These are phyloP conservation scores for Sugiyamaella boreocaroliniensis DNA, from an alignment of 805 yeast species.

Conservation along the genomic window DNA sequence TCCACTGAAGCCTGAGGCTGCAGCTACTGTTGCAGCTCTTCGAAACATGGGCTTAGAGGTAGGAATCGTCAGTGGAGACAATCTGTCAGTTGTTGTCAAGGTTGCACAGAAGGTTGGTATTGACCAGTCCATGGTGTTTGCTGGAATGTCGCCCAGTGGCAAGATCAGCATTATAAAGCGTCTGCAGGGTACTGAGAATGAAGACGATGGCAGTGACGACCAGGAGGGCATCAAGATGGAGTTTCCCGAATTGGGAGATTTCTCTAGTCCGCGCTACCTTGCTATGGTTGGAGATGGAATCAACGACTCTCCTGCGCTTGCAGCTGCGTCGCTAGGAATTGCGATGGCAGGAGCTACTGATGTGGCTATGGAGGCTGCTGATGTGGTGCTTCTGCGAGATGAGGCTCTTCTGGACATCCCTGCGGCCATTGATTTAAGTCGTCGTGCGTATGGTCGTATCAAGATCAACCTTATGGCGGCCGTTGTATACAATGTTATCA, in stretches of 20 bases:
- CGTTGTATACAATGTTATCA: constrained; percentile 68
- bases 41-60: constrained; percentile 48
- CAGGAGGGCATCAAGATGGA: neutral
- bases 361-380: constrained; percentile 96
- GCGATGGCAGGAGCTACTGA: constrained; percentile 92
- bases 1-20: constrained; percentile 58
- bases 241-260: neutral
- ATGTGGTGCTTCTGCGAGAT: constrained; percentile 56
- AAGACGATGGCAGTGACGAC: neutral
- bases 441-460: constrained; percentile 64
- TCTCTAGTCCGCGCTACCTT: constrained; percentile 31
- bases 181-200: constrained; percentile 37
- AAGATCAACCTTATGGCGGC: constrained; percentile 84
- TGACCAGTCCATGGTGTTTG: constrained; percentile 54
- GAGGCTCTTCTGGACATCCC: constrained; percentile 35
- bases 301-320: constrained; percentile 95
- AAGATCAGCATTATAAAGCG: constrained; percentile 62
- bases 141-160: constrained; percentile 69
- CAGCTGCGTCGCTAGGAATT: constrained; percentile 80
- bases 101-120: constrained; percentile 68
- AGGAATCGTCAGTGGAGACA: constrained; percentile 91
- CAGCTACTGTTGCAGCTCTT: constrained; percentile 51
- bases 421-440: constrained; percentile 59
- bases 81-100: constrained; percentile 49
- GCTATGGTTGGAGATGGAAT: constrained; percentile 97